Conservation (phyloP, 164 flowering plant species). For the Piper betle region DNA sequence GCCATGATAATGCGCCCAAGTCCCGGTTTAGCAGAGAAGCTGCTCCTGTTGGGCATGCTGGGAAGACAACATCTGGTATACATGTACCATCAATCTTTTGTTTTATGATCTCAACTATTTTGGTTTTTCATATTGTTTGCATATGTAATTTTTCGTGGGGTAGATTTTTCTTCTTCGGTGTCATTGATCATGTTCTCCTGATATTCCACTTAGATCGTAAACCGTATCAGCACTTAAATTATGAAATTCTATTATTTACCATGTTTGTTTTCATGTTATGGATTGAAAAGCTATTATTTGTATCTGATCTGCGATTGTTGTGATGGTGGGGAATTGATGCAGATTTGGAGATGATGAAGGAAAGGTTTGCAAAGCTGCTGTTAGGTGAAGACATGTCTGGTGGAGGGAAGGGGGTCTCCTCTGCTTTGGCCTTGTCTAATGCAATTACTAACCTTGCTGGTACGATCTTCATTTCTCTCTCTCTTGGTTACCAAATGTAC, state of each 20-base stretch:
- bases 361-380: conserved; percentile 72
- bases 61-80: conserved; percentile 17
- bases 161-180: not conserved
- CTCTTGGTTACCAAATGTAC: not conserved
- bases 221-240: not conserved
- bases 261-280: not conserved
- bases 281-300: not conserved
- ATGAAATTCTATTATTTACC: not conserved
- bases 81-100: not conserved
- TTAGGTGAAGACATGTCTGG: conserved; percentile 99
- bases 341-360: conserved; percentile 76
- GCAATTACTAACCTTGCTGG: conserved; percentile 90
- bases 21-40: conserved; percentile 14
- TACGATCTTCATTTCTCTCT: conserved; percentile 3
- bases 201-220: no score
- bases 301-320: not conserved
- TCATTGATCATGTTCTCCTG: not conserved
- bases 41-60: conserved; percentile 4
- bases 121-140: not conserved
- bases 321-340: conserved; percentile 4
- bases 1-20: conserved; percentile 13
- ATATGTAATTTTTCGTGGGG: not conserved
- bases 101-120: not conserved
- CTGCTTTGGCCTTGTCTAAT: conserved; percentile 91
- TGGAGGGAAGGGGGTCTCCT: conserved; percentile 86